phyloP scores from a whole-genome alignment of 1,139 yeast species.

The Sugiyamaella castrensis region DNA sequence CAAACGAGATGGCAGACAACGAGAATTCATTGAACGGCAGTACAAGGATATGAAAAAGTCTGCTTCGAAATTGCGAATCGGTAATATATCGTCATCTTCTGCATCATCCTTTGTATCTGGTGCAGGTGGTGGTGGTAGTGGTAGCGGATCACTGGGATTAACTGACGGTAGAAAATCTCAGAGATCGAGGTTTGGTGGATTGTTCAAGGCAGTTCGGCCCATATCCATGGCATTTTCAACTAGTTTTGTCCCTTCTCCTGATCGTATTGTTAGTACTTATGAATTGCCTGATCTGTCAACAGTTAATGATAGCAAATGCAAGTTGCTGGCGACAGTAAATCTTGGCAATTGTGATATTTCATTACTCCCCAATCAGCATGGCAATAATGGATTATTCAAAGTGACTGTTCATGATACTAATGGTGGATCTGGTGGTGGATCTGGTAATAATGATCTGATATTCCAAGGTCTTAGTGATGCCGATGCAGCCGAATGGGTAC shows the following conservation, averaged over 20 bases:
- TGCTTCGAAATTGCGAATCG: slow-evolving; percentile 1
- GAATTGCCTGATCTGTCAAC: slow-evolving; percentile 59
- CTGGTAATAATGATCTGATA: slow-evolving; percentile 47
- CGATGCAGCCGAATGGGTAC: slow-evolving; percentile 77
- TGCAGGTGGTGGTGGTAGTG: background rate
- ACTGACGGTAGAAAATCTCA: slow-evolving; percentile 13
- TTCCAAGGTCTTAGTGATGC: slow-evolving; percentile 66
- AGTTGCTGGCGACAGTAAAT: slow-evolving; percentile 56
- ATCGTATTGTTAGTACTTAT: slow-evolving; percentile 49
- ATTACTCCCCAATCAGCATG: slow-evolving; percentile 25
- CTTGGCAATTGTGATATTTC: slow-evolving; percentile 43
- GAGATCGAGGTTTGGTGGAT: slow-evolving; percentile 35
- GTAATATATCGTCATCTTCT: slow-evolving; percentile 1
- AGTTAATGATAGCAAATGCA: slow-evolving; percentile 47
- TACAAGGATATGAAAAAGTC: slow-evolving; percentile 38
- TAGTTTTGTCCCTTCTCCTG: slow-evolving; percentile 42
- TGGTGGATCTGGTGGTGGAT: slow-evolving; percentile 32
- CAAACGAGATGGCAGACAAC: slow-evolving; percentile 49
- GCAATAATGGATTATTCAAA: slow-evolving; percentile 50
- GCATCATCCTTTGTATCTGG: background rate
- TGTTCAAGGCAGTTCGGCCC: slow-evolving; percentile 43
- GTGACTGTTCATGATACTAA: slow-evolving; percentile 51
- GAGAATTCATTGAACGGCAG: slow-evolving; percentile 43
- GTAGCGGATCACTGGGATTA: slow-evolving; percentile 8
- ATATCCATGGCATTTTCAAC: slow-evolving; percentile 41